Base-by-base conservation (phyloP, 2,329 filamentous ascomycete genomes). In the Botrytis sinoallii region DNA sequence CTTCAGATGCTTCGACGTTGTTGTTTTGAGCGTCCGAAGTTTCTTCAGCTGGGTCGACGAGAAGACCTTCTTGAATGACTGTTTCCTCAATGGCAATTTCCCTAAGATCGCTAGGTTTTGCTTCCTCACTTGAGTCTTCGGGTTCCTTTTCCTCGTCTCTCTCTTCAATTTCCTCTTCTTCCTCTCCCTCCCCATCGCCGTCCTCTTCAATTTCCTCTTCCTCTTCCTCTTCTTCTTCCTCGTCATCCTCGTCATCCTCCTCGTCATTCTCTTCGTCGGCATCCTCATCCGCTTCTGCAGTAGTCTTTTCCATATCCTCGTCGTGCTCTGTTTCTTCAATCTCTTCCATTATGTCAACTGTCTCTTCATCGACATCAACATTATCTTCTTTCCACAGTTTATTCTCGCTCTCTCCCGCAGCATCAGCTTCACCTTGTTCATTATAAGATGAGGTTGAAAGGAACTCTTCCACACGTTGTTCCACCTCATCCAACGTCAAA, bases 381-480 rank as follows among this genome's bases (percentile, higher is more conserved):
- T 74, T 40, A 32, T 71, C 72, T 42, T 71, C 73, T 29, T 72
- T 71, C 68, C 73, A 68, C 35, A 68, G 14, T 40, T 22, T 55
- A 60, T 71, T 74, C 3, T 71, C 59, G 48, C 22, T 40, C 32
- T 73, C 64, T 42, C 46, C 61, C 22, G 61, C 14, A 10, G 32
- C 48, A 29, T 71, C 60, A 57, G 52, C 48, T 20, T 67, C 60
- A 22, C 59, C 61, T 42, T 59, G 38, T 46, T 73, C 55, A 68
- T 42, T 67, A 59, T 70, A 48, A 42, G 74, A 66, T 46, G 67
- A 63, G 42, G 70, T 60, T 35, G 73, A 64, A n/a, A 74, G 42
- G 48, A 74, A 74, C 52, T 75, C 74, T 60, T 75, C 72, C 25
- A 75, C 73, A 32, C 70, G 70, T 44, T 60, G 69, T 65, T 73